Evolutionary conservation across 202 grass and related monocot species (phyloP).

Genomic region (Musa balbisiana): DNA sequence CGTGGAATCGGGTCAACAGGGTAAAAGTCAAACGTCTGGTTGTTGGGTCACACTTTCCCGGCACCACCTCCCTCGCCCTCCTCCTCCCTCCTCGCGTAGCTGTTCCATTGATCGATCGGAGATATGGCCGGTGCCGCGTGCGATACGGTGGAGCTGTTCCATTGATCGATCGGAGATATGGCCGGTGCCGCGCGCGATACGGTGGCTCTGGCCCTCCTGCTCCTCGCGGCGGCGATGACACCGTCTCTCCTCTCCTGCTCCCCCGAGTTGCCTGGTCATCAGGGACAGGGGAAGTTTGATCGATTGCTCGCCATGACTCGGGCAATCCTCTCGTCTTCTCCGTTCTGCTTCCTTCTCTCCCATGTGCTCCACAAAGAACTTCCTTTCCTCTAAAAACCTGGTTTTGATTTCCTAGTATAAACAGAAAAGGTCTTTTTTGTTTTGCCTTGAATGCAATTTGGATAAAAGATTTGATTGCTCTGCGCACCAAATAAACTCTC

Average conservation of each 20-base stretch:
- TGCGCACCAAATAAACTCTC: no score
- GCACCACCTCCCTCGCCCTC: not conserved
- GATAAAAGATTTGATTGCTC: no score
- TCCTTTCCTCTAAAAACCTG: no score
- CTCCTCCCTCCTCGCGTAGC: not conserved
- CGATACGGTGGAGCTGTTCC: not conserved
- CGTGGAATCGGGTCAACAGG: no score
- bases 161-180: not conserved
- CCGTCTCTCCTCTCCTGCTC: constrained; percentile 9
- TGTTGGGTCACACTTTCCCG: no score
- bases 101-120: not conserved
- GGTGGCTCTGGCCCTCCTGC: not conserved
- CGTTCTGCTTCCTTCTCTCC: not conserved
- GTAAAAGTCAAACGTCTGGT: no score
- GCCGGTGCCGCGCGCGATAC: not conserved
- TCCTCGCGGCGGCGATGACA: not conserved
- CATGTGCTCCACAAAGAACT: no score
- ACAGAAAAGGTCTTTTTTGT: no score
- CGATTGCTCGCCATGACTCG: constrained; percentile 47
- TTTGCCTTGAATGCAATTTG: no score
- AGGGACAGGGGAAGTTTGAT: constrained; percentile 81
- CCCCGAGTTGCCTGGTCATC: constrained; percentile 52
- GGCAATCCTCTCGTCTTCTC: constrained; percentile 17
- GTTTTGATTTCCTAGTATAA: no score
- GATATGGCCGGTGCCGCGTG: not conserved